Base-by-base conservation (phyloP, 1,139 yeast species). In the Nakaseomyces delphensis region DNA sequence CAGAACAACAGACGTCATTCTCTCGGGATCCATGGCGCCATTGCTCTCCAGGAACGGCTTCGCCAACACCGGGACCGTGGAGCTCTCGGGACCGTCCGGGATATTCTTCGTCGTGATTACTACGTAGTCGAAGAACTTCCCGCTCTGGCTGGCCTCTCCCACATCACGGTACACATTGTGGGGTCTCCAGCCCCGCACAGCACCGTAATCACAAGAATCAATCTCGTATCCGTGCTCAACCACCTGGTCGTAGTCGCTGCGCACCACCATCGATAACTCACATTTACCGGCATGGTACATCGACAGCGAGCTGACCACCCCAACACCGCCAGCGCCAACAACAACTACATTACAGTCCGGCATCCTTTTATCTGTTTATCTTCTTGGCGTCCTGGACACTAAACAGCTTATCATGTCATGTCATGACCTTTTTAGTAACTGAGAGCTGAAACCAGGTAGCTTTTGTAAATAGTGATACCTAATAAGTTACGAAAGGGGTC, bases 271-370 rank as follows among this genome's bases (percentile, higher is more conserved):
- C 1, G 80, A 71, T 1, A 76, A 77, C 36, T 69, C 69, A 32
- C 54, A 45, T 27, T 47, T 45, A 1, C 47, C 50, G 18, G 67
- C 56, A 38, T 64, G 63, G 40, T 62, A 64, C 20, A 78, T 60
- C 1, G 78, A 67, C 39, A 72, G 64, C 0, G 81, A 77, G 13
- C 77, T 71, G 10, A 78, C 69, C 10, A 74, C 67, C 10, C 83
- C 84, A 2, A 78, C 76, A 15, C 83, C 80, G 4, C 80, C 81
- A 36, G 75, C 68, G 4, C 81, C 80, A 43, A 76, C 65, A 21
- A 71, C 66, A 39, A 75, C 59, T 18, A 55, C 54, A 31, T 43
- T 48, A 19, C 52, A 49, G 9, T 24, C 15, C 27, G 24, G 6
- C 39, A 25, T 24, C 23, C 6, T 20, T 21, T 11, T 15, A 21